Evolutionary conservation across 2,329 filamentous ascomycete genomes (phyloP), one percentile per base, ranked within the genome.

Genomic region (Periconia sp.): DNA sequence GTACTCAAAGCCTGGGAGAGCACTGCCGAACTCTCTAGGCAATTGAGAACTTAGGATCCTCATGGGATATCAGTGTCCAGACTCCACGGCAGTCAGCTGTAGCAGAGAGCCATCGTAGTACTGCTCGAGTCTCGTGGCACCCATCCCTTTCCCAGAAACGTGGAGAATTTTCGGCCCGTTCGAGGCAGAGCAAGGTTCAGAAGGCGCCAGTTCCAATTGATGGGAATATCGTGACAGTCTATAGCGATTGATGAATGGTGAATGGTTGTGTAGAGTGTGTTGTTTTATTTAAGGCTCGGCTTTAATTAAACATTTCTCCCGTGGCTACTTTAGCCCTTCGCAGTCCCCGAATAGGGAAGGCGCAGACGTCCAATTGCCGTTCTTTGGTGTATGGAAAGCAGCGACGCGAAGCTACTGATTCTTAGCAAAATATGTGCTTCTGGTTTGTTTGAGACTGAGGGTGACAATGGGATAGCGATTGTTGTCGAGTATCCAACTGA

Each of bases 261-360:
- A 49, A 44, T 48, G 48, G 46, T 40, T 31, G 40, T 39, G 23
- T 32, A 34, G 40, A 41, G 23, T 49, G 40, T 15, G 41, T 22
- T 34, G 39, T 41, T 46, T 39, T 40, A 46, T 22, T 41, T 50
- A 44, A 38, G 34, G 37, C 41, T 44, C 26, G 30, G 15, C 24
- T 29, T 58, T 52, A 55, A 58, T 58, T 55, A 56, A 58, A 35
- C n/a, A 52, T 52, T 57, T 50, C 47, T 52, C 50, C 44, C 49
- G 43, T 58, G 50, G 54, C 47, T 40, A 24, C 25, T 16, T 36
- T 41, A 19, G 41, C 25, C 35, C 39, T 26, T 41, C 11, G 31
- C 40, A 16, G 2, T n/a, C 24, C 38, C 40, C 18, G 28, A 36
- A 46, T 9, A 32, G 46, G 46, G 28, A 46, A 52, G 31, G 42